A percentile compares a stretch with the other conserved stretches of the same genome.
Conservation (phyloP, 352 stramenopile species). For the Phytopythium vexans region DNA sequence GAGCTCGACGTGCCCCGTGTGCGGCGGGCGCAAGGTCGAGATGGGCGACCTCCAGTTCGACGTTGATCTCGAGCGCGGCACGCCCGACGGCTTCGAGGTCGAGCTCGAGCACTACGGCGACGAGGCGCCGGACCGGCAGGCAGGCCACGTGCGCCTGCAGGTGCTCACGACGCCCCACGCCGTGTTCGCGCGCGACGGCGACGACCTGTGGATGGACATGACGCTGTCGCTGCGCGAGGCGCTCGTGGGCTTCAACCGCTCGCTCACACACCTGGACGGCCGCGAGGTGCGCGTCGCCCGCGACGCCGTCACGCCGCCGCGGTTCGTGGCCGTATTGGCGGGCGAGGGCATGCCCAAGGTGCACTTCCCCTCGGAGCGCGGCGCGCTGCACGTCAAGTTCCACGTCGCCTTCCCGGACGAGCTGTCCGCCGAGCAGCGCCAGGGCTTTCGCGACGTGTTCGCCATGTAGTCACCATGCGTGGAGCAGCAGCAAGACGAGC, state of each 20-base stretch:
- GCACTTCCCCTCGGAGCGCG: slow-evolving; percentile 79
- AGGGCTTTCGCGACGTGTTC: slow-evolving; percentile 55
- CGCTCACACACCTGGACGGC: slow-evolving; percentile 93
- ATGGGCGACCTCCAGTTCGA: slow-evolving; percentile 95
- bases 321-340: slow-evolving; percentile 87
- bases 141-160: slow-evolving; percentile 92
- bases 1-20: slow-evolving; percentile 90
- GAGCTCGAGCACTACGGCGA: slow-evolving; percentile 92
- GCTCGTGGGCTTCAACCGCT: slow-evolving; percentile 92
- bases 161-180: slow-evolving; percentile 84
- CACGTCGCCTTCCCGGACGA: slow-evolving; percentile 93
- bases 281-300: slow-evolving; percentile 86
- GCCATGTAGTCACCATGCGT: slow-evolving; percentile 22
- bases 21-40: slow-evolving; percentile 80
- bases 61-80: slow-evolving; percentile 94
- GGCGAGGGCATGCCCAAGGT: slow-evolving; percentile 95
- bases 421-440: slow-evolving; percentile 83
- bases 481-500: not conserved
- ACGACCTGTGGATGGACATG: slow-evolving; percentile 95
- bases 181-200: slow-evolving; percentile 90
- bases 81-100: slow-evolving; percentile 91
- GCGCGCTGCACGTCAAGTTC: slow-evolving; percentile 95
- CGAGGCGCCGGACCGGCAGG: slow-evolving; percentile 84
- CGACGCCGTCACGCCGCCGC: slow-evolving; percentile 88
- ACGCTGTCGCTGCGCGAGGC: slow-evolving; percentile 94